These are phyloP conservation scores for Anisogramma anomala DNA, from an alignment of 2,329 filamentous ascomycete species.

Conservation along the genomic window DNA sequence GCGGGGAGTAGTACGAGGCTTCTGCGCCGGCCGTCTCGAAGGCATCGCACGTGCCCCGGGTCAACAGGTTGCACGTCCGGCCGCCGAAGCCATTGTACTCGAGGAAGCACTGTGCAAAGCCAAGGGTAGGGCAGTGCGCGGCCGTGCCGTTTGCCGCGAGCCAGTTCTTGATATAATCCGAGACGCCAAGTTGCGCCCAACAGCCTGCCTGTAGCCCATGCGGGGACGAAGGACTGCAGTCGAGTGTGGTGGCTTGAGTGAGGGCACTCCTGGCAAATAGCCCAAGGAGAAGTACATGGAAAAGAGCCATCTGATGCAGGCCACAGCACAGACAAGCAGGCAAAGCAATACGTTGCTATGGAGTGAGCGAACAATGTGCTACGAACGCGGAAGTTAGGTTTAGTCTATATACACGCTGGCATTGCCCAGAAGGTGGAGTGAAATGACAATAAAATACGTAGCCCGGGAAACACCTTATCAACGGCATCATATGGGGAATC, in stretches of 20 bases:
- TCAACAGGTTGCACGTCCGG: conserved; percentile 19
- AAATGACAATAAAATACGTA: too few species aligned
- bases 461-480: too few species aligned
- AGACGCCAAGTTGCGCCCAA: conserved; percentile 17
- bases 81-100: conserved; percentile 20
- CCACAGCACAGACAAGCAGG: too few species aligned
- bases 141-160: conserved; percentile 18
- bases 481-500: too few species aligned
- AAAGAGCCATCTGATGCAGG: not conserved
- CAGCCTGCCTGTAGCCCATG: conserved; percentile 18
- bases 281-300: not conserved
- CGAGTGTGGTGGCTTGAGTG: not conserved
- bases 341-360: too few species aligned
- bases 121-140: conserved; percentile 18
- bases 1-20: conserved; percentile 16
- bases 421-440: too few species aligned
- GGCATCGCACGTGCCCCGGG: conserved; percentile 18
- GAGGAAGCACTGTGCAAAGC: conserved; percentile 20
- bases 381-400: too few species aligned
- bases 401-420: too few species aligned
- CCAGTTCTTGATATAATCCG: conserved; percentile 19
- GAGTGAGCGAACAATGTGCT: too few species aligned
- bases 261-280: not conserved
- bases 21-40: conserved; percentile 12
- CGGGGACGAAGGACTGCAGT: not conserved